phyloP scores from a whole-genome alignment of 129 eudicot genomes.

The Tanacetum coccineum region DNA sequence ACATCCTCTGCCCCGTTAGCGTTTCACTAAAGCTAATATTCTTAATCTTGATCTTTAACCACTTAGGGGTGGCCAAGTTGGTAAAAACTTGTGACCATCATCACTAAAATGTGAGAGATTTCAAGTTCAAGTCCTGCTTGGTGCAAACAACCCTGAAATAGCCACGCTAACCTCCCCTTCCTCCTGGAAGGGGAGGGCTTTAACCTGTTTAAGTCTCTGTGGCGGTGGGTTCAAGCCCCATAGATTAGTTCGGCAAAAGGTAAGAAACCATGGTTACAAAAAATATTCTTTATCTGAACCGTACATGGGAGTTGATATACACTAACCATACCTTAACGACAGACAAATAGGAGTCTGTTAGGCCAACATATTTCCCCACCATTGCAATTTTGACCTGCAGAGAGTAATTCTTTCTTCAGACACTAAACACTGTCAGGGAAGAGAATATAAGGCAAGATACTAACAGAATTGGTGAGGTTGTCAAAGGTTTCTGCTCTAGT shows the following conservation, averaged over 20 bases:
- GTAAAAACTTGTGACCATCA: too few relatives aligned
- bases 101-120: too few relatives aligned
- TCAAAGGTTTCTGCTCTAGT: slow-evolving; percentile 86
- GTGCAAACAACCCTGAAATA: too few relatives aligned
- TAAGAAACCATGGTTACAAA: neutral
- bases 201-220: too few relatives aligned
- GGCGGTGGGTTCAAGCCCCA: too few relatives aligned
- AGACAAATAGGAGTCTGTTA: slow-evolving; percentile 89
- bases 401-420: slow-evolving; percentile 19
- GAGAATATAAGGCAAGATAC: slow-evolving; percentile 26
- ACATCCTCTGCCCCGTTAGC: neutral
- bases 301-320: too few relatives aligned
- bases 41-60: too few relatives aligned
- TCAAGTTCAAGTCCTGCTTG: too few relatives aligned
- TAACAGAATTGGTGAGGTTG: slow-evolving; percentile 74
- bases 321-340: slow-evolving; percentile 67
- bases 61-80: too few relatives aligned
- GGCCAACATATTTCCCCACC: slow-evolving; percentile 98
- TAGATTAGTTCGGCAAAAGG: too few relatives aligned
- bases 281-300: neutral
- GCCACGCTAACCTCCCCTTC: too few relatives aligned
- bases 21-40: neutral
- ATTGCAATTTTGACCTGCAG: slow-evolving; percentile 63
- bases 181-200: too few relatives aligned
- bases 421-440: slow-evolving; percentile 7